Conservation (phyloP, 257 asterid species). For the Nicotiana tomentosiformis region DNA sequence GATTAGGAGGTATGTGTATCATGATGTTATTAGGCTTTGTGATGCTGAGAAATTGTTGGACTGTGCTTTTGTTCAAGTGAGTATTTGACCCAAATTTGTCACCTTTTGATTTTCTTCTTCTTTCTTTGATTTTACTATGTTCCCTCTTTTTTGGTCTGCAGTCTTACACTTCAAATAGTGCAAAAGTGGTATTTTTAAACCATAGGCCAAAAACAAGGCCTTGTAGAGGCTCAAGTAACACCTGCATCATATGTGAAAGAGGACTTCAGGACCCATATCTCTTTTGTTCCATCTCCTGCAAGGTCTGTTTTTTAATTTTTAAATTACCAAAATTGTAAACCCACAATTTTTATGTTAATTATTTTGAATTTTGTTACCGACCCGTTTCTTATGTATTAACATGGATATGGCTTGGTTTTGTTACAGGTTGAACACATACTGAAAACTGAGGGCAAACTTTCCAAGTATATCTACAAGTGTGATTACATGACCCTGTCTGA, state of each 20-base stretch:
- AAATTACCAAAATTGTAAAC: not conserved
- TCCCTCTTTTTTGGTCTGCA: not conserved
- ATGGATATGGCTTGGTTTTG: conserved; percentile 6
- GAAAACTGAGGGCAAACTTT: conserved; percentile 30
- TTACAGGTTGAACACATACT: conserved; percentile 49
- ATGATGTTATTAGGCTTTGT: conserved; percentile 55
- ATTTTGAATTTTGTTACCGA: not conserved
- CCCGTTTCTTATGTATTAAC: conserved; percentile 16
- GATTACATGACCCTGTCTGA: conserved; percentile 40
- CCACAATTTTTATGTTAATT: not conserved
- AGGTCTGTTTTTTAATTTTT: conserved; percentile 34
- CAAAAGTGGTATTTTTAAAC: conserved; percentile 52
- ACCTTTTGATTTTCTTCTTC: not conserved
- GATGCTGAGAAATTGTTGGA: conserved; percentile 53
- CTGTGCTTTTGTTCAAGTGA: conserved; percentile 68
- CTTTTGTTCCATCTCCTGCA: conserved; percentile 74
- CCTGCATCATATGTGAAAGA: conserved; percentile 47
- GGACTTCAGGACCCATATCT: conserved; percentile 36
- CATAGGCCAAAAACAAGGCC: conserved; percentile 43
- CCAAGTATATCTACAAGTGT: conserved; percentile 28
- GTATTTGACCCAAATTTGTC: not conserved
- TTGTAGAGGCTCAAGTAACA: conserved; percentile 31
- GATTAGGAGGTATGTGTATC: conserved; percentile 55
- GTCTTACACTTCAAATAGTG: conserved; percentile 48
- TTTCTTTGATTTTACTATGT: not conserved